Conservation (phyloP, 495 filamentous ascomycete species). For the Penicillium goetzii region DNA sequence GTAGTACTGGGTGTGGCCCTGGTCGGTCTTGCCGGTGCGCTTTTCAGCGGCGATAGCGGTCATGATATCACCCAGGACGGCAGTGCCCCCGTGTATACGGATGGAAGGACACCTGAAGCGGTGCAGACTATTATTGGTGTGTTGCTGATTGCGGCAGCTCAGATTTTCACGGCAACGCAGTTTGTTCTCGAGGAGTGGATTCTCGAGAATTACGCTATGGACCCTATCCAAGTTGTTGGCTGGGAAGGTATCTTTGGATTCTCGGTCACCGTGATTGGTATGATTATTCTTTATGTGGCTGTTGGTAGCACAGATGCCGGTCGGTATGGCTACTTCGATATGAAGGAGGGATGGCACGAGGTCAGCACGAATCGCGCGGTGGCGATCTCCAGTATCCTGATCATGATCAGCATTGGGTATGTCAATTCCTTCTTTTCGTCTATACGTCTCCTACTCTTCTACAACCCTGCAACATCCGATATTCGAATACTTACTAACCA, state of each 20-base stretch:
- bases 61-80: constrained; percentile 45
- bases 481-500: not conserved
- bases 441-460: not conserved
- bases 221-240: constrained; percentile 87
- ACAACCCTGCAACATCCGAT: not conserved
- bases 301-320: constrained; percentile 77
- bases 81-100: constrained; percentile 24
- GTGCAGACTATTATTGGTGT: constrained; percentile 79
- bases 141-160: constrained; percentile 84
- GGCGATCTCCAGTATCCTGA: constrained; percentile 74
- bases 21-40: constrained; percentile 84
- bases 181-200: constrained; percentile 97
- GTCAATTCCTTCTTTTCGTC: constrained; percentile 28
- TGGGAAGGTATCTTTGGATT: constrained; percentile 98
- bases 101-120: constrained; percentile 58
- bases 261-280: constrained; percentile 73
- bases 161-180: constrained; percentile 95
- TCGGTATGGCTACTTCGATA: constrained; percentile 84
- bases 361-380: constrained; percentile 71
- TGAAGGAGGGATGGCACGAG: constrained; percentile 79
- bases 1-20: constrained; percentile 88
- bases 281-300: constrained; percentile 76
- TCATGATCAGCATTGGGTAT: constrained; percentile 97
- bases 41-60: constrained; percentile 67
- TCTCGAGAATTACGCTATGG: constrained; percentile 83